These are phyloP conservation scores for Phycomyces nitens DNA, from an alignment of 192 early-diverging fungal genomes.

Conservation along the genomic window DNA sequence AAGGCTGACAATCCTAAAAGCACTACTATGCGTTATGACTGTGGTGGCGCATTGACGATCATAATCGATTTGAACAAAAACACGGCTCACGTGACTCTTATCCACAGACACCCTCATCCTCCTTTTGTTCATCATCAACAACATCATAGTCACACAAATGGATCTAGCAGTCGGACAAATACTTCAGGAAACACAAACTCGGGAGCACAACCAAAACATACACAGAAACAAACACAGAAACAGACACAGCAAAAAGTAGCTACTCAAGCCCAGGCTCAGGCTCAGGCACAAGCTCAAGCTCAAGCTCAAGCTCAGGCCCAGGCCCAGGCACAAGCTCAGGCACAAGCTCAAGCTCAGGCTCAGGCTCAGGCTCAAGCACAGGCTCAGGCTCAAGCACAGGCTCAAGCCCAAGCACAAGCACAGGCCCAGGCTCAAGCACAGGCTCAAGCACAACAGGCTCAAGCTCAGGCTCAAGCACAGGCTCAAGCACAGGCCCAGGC, in stretches of 20 bases:
- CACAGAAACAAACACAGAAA: not conserved
- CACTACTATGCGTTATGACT: constrained; percentile 27
- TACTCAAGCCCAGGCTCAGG: not conserved
- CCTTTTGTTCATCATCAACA: constrained; percentile 21
- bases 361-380: not conserved
- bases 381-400: not conserved
- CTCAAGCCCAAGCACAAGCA: not conserved
- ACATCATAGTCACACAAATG: constrained; percentile 9
- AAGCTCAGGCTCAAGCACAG: no score
- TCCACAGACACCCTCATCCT: constrained; percentile 32
- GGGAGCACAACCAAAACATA: not conserved
- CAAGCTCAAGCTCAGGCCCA: not conserved
- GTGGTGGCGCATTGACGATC: constrained; percentile 33
- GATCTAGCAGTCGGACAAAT: not conserved
- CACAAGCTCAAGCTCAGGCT: not conserved
- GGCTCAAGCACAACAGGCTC: no score
- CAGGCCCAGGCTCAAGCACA: not conserved
- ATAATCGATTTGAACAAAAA: constrained; percentile 33
- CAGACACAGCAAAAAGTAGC: not conserved
- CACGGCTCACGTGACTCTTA: constrained; percentile 29
- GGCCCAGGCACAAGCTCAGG: not conserved
- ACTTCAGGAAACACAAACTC: not conserved
- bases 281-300: not conserved
- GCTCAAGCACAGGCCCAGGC: no score
- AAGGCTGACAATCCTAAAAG: constrained; percentile 31